A percentile compares a stretch with the other conserved stretches of the same genome.
Conservation (phyloP, 805 yeast genomes). For the Saccharomyces cerevisiae region DNA sequence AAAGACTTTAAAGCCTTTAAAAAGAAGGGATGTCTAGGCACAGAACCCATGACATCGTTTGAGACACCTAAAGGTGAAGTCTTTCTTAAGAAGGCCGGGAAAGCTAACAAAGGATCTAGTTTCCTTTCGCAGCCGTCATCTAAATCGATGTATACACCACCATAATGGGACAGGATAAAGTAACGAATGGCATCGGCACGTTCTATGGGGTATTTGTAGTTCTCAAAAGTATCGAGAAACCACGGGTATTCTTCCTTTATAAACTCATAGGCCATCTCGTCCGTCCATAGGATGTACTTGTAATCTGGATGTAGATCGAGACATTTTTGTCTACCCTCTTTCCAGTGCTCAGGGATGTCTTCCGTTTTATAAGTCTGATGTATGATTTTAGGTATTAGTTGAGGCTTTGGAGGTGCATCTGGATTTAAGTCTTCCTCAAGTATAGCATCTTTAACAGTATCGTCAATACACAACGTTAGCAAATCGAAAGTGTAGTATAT, state of each 20-base stretch:
- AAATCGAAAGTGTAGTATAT: constrained; percentile 60
- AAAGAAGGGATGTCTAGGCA: constrained; percentile 81
- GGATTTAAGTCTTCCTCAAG: constrained; percentile 53
- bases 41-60: constrained; percentile 85
- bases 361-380: constrained; percentile 85
- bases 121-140: constrained; percentile 78
- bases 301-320: constrained; percentile 76
- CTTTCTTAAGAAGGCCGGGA: constrained; percentile 76
- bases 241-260: constrained; percentile 75
- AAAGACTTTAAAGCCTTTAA: constrained; percentile 56
- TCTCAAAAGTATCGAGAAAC: constrained; percentile 73
- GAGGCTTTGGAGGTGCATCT: constrained; percentile 36
- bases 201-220: constrained; percentile 71
- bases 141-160: constrained; percentile 82
- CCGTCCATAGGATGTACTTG: constrained; percentile 84
- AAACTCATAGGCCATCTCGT: constrained; percentile 68
- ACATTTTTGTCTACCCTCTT: constrained; percentile 64
- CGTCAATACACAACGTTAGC: constrained; percentile 61
- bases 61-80: constrained; percentile 86
- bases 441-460: constrained; percentile 53
- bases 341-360: constrained; percentile 74
- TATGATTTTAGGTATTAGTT: constrained; percentile 75
- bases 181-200: constrained; percentile 87
- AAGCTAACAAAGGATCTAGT: constrained; percentile 69
- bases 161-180: constrained; percentile 70